Conservation (phyloP, 1,284 basidiomycete genomes). For the Ustilago esculenta region DNA sequence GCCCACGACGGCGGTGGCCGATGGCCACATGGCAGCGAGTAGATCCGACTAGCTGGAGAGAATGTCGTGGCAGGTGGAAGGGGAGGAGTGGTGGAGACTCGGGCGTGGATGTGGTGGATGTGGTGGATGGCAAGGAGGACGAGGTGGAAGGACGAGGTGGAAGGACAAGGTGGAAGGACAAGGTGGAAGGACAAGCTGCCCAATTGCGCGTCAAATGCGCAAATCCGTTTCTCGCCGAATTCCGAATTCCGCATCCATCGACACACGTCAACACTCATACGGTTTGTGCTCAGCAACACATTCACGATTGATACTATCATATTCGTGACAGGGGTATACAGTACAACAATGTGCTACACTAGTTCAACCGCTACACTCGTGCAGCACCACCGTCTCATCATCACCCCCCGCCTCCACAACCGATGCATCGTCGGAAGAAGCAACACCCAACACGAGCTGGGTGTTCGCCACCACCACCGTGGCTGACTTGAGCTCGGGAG, state of each 20-base stretch:
- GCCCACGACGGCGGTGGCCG: constrained; percentile 31
- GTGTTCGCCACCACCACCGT: too few species aligned
- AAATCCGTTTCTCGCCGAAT: too few species aligned
- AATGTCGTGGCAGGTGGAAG: too few species aligned
- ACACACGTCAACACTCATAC: too few species aligned
- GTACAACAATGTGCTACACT: too few species aligned
- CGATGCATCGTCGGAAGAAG: constrained; percentile 11
- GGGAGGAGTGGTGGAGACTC: background rate
- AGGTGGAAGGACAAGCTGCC: too few species aligned
- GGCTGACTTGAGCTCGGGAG: too few species aligned
- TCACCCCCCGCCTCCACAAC: constrained; percentile 4
- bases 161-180: background rate
- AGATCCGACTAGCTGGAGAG: too few species aligned
- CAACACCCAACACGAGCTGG: constrained; percentile 22
- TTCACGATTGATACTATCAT: too few species aligned
- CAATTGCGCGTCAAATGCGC: too few species aligned
- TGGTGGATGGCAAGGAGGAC: constrained; percentile 1
- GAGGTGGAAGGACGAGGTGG: background rate
- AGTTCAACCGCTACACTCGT: too few species aligned
- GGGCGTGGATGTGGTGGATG: constrained; percentile 3
- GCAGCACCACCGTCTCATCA: constrained; percentile 29
- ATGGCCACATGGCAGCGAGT: constrained; percentile 25
- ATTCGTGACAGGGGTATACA: background rate
- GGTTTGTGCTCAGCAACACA: too few species aligned
- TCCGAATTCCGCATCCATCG: background rate